Percentiles rank a stretch among this genome's conserved stretches.
Conservation (phyloP, 2,329 filamentous ascomycete species). For the Exophiala sp. region DNA sequence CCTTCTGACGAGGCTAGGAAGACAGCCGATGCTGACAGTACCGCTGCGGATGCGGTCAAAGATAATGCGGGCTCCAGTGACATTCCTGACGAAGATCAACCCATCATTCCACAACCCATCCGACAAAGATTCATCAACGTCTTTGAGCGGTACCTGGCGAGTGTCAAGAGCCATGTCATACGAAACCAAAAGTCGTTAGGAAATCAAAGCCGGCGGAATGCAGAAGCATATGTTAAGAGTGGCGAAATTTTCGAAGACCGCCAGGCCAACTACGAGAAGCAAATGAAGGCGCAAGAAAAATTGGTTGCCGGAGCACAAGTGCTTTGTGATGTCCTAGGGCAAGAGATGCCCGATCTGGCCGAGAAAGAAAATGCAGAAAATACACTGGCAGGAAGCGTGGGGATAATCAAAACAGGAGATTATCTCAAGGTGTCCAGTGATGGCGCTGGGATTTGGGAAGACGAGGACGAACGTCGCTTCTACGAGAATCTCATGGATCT, state of each 20-base stretch:
- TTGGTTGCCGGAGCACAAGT: constrained; percentile 84
- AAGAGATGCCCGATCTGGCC: constrained; percentile 88
- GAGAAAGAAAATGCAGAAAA: constrained; percentile 68
- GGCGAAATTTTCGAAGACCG: constrained; percentile 97
- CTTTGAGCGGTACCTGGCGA: constrained; percentile 80
- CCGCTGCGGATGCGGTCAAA: constrained; percentile 48
- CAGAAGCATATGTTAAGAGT: constrained; percentile 96
- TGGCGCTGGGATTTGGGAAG: constrained; percentile 93
- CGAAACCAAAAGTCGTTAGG: constrained; percentile 88
- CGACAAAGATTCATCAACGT: constrained; percentile 83
- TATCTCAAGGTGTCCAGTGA: constrained; percentile 87
- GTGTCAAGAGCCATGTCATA: constrained; percentile 79
- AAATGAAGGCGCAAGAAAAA: constrained; percentile 85
- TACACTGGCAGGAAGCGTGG: constrained; percentile 69
- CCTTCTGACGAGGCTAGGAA: constrained; percentile 72
- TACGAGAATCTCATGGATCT: constrained; percentile 96
- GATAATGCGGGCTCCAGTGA: constrained; percentile 44
- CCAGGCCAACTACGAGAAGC: constrained; percentile 91
- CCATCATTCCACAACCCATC: constrained; percentile 68
- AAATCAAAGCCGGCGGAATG: constrained; percentile 85
- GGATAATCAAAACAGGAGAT: constrained; percentile 87
- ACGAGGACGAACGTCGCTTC: constrained; percentile 94
- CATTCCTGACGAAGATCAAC: constrained; percentile 55
- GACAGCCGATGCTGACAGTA: constrained; percentile 73
- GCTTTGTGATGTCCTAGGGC: constrained; percentile 77